Evolutionary conservation across 345 rosid species (phyloP), one percentile per base, ranked within the genome.

Genomic region (Gossypium arboreum): DNA sequence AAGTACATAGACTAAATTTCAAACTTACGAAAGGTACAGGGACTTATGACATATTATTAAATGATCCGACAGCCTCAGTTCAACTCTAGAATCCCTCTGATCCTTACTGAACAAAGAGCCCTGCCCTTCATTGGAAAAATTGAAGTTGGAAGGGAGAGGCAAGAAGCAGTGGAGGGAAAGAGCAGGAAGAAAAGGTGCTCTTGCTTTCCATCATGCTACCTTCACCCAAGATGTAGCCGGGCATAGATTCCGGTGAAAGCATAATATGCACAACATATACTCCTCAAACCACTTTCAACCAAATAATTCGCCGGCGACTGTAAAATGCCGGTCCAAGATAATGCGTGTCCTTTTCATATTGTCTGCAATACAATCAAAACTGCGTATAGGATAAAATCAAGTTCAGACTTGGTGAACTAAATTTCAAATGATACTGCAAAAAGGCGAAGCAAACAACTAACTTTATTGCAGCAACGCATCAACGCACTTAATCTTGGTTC

Each of bases 351-450:
- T 41, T 63, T 71, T 88, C 56, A 88, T 18, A 85, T n/a, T 13
- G 76, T 80, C 51, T 54, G 75, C 41, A 82, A 73, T n/a, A 69
- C 73, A n/a, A 88, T 43, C 50, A 88, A 44, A 20, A 64, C 92
- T 88, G 92, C 87, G 85, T 8, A 68, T 10, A 68, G 15, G 15
- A 9, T 34, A 45, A n/a, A 20, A 55, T 61, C 10, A 59, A 59
- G 59, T 50, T 69, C 51, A 57, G 51, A 77, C 61, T 20, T n/a
- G 13, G 54, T 2, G 16, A 71, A 67, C 7, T n/a, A 41, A 4
- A 2, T 68, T 51, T 64, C 47, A 41, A 68, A 48, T 41, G 24
- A 47, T 13, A 25, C n/a, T 15, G 68, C 24, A n/a, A 39, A 51
- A 68, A 8, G 57, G 57, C 3, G 2, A 68, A 68, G 70, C 52